Percentiles rank a stretch among this genome's conserved stretches.
Conservation (phyloP, 257 asterid species). For the Craterostigma plantagineum region DNA sequence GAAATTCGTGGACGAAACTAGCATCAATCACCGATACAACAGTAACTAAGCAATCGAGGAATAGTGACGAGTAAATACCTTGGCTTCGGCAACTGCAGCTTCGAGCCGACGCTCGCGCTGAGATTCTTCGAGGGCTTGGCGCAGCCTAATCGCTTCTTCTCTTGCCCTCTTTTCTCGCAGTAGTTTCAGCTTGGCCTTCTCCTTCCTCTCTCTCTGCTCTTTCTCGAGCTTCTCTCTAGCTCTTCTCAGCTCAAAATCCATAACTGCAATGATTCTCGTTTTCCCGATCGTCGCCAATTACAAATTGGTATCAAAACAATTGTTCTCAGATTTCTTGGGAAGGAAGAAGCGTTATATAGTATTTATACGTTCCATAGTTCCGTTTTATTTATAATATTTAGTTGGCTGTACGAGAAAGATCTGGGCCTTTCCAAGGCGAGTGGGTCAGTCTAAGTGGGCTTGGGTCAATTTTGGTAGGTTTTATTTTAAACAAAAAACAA, state of each 20-base stretch:
- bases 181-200: conserved; percentile 47
- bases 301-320: not conserved
- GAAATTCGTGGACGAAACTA: too few relatives aligned
- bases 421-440: not conserved
- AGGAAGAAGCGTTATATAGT: not conserved
- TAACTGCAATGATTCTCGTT: not conserved
- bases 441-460: too few relatives aligned
- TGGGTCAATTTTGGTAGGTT: too few relatives aligned
- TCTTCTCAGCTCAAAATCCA: conserved; percentile 87
- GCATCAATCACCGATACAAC: too few relatives aligned
- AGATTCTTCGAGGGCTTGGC: conserved; percentile 64
- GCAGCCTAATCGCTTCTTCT: conserved; percentile 58
- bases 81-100: conserved; percentile 64
- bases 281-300: not conserved
- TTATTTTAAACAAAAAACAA: too few relatives aligned
- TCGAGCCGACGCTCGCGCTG: conserved; percentile 64
- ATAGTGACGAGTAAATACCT: conserved; percentile 19
- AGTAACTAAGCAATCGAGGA: not conserved
- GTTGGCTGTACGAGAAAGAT: not conserved
- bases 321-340: not conserved
- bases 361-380: not conserved
- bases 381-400: too few relatives aligned
- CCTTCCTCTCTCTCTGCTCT: conserved; percentile 75
- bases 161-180: conserved; percentile 55
- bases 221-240: conserved; percentile 81